These are phyloP conservation scores for Daldinia concentrica DNA, from an alignment of 495 filamentous ascomycete genomes.

Conservation along the genomic window DNA sequence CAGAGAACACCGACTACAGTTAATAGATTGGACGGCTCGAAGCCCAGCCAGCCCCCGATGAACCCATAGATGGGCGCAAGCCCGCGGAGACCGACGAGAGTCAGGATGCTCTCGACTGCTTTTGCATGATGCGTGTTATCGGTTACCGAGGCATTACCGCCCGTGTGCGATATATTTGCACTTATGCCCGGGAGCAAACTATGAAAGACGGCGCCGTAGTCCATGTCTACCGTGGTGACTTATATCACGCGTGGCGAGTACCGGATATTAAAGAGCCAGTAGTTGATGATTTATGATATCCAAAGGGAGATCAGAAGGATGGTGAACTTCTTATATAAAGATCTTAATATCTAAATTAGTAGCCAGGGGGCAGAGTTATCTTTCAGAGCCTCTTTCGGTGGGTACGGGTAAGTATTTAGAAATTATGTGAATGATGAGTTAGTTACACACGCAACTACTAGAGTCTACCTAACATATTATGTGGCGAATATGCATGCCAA, in stretches of 20 bases:
- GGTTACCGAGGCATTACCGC: not conserved
- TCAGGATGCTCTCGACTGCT: constrained; percentile 44
- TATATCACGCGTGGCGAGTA: not conserved
- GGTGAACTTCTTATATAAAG: not conserved
- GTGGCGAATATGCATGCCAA: constrained; percentile 1
- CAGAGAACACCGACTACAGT: constrained; percentile 49
- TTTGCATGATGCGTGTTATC: constrained; percentile 18
- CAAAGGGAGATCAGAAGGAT: not conserved
- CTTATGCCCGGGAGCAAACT: constrained; percentile 11
- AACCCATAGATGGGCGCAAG: constrained; percentile 40
- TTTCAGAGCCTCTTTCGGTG: no score
- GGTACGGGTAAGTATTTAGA: no score
- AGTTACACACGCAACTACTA: not conserved
- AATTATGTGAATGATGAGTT: no score
- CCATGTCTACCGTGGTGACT: constrained; percentile 10
- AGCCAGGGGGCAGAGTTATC: no score
- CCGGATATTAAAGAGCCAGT: not conserved
- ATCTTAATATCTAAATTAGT: no score
- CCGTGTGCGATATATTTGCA: constrained; percentile 6
- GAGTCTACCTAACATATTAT: not conserved
- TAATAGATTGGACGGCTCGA: constrained; percentile 53
- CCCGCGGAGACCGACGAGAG: constrained; percentile 35
- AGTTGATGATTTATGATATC: not conserved
- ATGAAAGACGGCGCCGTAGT: constrained; percentile 8
- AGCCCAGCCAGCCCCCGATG: constrained; percentile 47